Conservation (phyloP, 192 early-diverging fungal species). For the Coemansia sp. region DNA sequence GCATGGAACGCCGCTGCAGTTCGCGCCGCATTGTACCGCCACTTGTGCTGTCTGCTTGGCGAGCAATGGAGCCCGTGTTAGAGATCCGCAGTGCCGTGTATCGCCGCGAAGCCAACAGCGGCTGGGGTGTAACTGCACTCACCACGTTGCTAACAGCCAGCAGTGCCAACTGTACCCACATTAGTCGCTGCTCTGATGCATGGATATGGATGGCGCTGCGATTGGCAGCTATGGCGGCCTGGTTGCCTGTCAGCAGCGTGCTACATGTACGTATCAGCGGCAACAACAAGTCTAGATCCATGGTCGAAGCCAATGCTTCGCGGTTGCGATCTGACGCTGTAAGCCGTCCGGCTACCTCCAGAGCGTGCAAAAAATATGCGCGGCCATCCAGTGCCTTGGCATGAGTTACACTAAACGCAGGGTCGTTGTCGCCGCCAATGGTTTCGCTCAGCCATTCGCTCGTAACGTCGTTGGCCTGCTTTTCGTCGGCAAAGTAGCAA, state of each 20-base stretch:
- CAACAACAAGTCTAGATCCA: conserved; percentile 7
- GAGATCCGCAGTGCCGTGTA: conserved; percentile 35
- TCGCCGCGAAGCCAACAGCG: conserved; percentile 23
- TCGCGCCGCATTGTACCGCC: conserved; percentile 6
- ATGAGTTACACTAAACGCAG: conserved; percentile 7
- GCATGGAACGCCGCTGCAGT: conserved; percentile 30
- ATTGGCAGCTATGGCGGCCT: conserved; percentile 13
- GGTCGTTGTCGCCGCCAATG: conserved; percentile 4
- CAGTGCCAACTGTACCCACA: conserved; percentile 48
- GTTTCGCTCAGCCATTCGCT: conserved; percentile 29
- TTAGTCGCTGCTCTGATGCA: conserved; percentile 27
- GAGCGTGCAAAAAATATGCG: conserved; percentile 36
- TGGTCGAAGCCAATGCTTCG: conserved; percentile 5
- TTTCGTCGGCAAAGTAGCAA: conserved; percentile 44
- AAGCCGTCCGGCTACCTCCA: conserved; percentile 38
- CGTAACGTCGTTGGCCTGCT: conserved; percentile 23
- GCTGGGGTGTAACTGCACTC: conserved; percentile 25
- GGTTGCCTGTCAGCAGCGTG: conserved; percentile 32
- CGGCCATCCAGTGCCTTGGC: conserved; percentile 28
- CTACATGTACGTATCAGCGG: conserved; percentile 32
- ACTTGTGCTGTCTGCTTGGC: not conserved
- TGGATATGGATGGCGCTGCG: conserved; percentile 13
- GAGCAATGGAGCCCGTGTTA: conserved; percentile 8
- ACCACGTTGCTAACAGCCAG: conserved; percentile 45
- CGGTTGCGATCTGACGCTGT: conserved; percentile 29